phyloP scores from a whole-genome alignment of 495 filamentous ascomycete genomes.

The Aspergillus nidulans region DNA sequence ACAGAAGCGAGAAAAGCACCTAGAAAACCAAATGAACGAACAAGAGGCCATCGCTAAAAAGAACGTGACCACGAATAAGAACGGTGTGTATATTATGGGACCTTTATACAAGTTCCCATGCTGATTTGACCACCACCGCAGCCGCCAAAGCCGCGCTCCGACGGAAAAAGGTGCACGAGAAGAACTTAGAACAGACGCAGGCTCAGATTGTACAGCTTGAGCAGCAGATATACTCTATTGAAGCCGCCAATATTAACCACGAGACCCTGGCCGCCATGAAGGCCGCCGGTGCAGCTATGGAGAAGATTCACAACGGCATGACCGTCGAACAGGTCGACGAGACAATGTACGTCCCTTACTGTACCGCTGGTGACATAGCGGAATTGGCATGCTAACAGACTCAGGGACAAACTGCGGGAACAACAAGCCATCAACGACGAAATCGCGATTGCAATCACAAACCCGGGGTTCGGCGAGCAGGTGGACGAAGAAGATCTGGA shows the following conservation, averaged over 20 bases:
- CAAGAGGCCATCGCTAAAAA: constrained; percentile 91
- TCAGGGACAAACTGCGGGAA: constrained; percentile 87
- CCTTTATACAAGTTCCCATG: neutral
- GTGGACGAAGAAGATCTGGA: constrained; percentile 86
- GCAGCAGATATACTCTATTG: constrained; percentile 93
- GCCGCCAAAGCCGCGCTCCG: constrained; percentile 87
- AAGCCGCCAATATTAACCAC: constrained; percentile 97
- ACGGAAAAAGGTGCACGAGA: constrained; percentile 90
- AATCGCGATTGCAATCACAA: constrained; percentile 79
- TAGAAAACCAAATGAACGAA: constrained; percentile 87
- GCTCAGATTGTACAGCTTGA: constrained; percentile 88
- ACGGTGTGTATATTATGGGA: constrained; percentile 41
- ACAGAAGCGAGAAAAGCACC: constrained; percentile 89
- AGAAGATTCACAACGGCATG: constrained; percentile 82
- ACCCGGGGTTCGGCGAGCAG: constrained; percentile 60
- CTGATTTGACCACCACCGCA: constrained; percentile 28
- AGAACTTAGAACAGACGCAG: constrained; percentile 82
- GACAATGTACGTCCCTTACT: constrained; percentile 69
- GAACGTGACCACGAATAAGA: constrained; percentile 85
- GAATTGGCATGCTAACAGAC: neutral
- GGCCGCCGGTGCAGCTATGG: constrained; percentile 82
- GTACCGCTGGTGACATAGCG: neutral
- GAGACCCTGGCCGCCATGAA: constrained; percentile 95
- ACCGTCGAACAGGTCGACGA: constrained; percentile 90
- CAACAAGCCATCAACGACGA: constrained; percentile 90